Percentiles rank a stretch among this genome's conserved stretches.
phyloP scores from a whole-genome alignment of 1,284 basidiomycete species.

The Psilocybe mexicana region DNA sequence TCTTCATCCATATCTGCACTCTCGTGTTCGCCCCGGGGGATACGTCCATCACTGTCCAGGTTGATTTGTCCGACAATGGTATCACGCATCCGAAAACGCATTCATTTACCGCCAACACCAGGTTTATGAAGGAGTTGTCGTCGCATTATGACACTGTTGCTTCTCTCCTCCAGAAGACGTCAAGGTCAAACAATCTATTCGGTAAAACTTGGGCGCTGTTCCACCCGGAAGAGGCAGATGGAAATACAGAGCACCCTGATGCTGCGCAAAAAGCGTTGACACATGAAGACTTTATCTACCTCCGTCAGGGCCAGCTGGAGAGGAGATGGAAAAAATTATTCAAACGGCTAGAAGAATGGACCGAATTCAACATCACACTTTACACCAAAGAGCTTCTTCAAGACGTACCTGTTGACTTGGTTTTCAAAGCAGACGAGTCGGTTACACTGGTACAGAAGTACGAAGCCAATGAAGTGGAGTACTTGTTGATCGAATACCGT shows the following conservation, averaged over 20 bases:
- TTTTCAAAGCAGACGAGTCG: not conserved
- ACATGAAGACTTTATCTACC: not conserved
- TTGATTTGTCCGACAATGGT: not conserved
- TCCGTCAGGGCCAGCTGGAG: conserved; percentile 9
- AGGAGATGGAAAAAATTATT: conserved; percentile 1
- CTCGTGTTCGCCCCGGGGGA: not conserved
- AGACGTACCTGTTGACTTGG: conserved; percentile 2
- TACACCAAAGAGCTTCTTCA: conserved; percentile 5
- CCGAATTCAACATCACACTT: conserved; percentile 3
- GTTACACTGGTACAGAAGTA: conserved; percentile 6
- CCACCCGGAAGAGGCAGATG: not conserved
- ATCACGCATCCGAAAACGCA: conserved; percentile 4
- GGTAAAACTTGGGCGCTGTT: conserved; percentile 6
- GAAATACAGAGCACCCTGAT: not conserved
- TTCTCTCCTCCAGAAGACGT: not conserved
- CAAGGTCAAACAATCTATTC: not conserved
- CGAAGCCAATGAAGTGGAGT: conserved; percentile 9
- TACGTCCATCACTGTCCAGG: conserved; percentile 3
- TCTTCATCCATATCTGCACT: conserved; percentile 2
- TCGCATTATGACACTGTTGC: conserved; percentile 7
- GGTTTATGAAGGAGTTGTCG: conserved; percentile 6
- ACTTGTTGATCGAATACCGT: conserved; percentile 6
- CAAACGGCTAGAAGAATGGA: conserved; percentile 5
- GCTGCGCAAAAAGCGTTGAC: not conserved
- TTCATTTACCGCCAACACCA: conserved; percentile 7